Base-by-base conservation (phyloP, 768 basidiomycete genomes). In the Zangia roseola region DNA sequence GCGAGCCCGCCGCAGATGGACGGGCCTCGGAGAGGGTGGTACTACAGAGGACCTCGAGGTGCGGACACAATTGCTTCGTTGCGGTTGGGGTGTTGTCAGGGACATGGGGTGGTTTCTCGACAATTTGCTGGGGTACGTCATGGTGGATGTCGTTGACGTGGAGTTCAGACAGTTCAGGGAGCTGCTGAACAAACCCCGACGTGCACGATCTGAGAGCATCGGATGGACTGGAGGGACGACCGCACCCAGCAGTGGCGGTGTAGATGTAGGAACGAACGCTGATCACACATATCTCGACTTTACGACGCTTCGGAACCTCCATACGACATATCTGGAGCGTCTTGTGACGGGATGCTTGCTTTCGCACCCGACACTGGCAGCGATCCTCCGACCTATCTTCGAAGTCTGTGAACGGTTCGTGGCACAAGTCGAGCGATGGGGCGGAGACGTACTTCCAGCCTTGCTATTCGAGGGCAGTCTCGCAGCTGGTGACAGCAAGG, bases 91-190 rank as follows among this genome's bases (percentile, higher is more conserved):
- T 2, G 79, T 87, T 25, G 86, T 93, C 8, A 72, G 91, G 59
- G 83, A 88, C 60, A 93, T 94, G 92, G 80, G 83, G 35, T 94
- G 91, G 91, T 94, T 94, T 62, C 72, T 95, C 49, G 91, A 94
- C 63, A 84, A 83, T 23, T 61, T 97, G 3, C 70, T 90, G 46
- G 83, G 83, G 10, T 94, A 97, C 65, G 81, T 91, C 51, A 90
- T 91, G 89, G 87, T 80, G 59, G 93, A 95, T 54, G 92, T 95
- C 9, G 77, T 94, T 28, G 92, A 94, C 51, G 79, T 83, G 14
- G 92, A 95, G 62, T 93, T 88, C 60, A 70, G 79, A 47, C 76
- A 79, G 55, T 69, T 95, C 56, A 88, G 86, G 62, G 79, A 75
- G 31, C 67, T 82, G 24, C 69, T 92, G 36, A 63, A 60, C 46